Conservation (phyloP, 345 rosid species). For the Arabidopsis thaliana region TAIR10.1 NC_003076.8:18912001-18912500, state of each 20-base stretch:
- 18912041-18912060: conserved; percentile 22
- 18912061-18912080: conserved; percentile 16
- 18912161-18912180: neutral
- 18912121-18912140: too few species aligned
- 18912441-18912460: conserved; percentile 4
- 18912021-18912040: conserved; percentile 27
- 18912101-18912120: neutral
- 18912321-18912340: neutral
- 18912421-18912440: conserved; percentile 7
- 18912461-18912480: conserved; percentile 18
- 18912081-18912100: conserved; percentile 16
- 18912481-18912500: conserved; percentile 34
- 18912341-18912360: neutral
- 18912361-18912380: neutral
- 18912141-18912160: too few species aligned
- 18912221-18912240: too few species aligned
- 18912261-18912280: too few species aligned
- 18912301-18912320: neutral
- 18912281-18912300: neutral
- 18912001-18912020: conserved; percentile 18
- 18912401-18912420: conserved; percentile 14
- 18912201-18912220: too few species aligned
- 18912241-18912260: too few species aligned
- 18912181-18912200: neutral
- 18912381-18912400: conserved; percentile 28